These are phyloP conservation scores for Sporothrix schenckii DNA, from an alignment of 2,329 filamentous ascomycete species.

Conservation along the genomic window DNA sequence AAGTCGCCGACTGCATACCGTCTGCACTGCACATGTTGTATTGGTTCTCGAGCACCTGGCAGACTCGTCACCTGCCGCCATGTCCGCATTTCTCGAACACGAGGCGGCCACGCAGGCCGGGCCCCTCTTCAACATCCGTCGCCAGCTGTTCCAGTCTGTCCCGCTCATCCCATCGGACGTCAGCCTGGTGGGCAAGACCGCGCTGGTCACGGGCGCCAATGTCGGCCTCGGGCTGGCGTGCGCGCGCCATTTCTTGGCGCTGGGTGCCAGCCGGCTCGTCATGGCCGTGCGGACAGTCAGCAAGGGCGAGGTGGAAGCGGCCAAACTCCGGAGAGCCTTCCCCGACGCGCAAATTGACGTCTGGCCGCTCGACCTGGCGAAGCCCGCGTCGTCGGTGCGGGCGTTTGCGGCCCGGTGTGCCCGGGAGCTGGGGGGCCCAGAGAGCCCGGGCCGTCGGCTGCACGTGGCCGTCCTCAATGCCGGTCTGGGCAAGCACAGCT, in stretches of 20 bases:
- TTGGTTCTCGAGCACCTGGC: not conserved
- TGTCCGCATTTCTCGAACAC: constrained; percentile 1
- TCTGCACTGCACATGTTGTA: too few species aligned
- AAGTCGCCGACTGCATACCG: not conserved
- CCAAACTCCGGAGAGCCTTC: not conserved
- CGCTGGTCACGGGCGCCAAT: constrained; percentile 11
- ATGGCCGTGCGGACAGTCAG: not conserved
- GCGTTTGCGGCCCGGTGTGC: not conserved
- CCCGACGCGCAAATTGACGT: not conserved
- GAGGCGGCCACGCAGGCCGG: constrained; percentile 3
- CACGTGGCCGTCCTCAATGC: constrained; percentile 7
- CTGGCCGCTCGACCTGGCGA: not conserved
- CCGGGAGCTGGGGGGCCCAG: not conserved
- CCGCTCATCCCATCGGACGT: not conserved
- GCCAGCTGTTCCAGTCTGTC: constrained; percentile 5
- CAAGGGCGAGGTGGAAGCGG: not conserved
- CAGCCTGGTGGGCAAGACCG: not conserved
- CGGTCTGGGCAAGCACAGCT: not conserved
- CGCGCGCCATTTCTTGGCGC: not conserved
- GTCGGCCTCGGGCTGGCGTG: constrained; percentile 3
- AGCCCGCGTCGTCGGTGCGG: constrained; percentile 7
- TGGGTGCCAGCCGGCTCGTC: not conserved
- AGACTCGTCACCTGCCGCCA: not conserved
- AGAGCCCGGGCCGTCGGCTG: not conserved
- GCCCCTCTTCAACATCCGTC: not conserved